phyloP scores from a whole-genome alignment of 345 rosid genomes.

The Linum tenue region DNA sequence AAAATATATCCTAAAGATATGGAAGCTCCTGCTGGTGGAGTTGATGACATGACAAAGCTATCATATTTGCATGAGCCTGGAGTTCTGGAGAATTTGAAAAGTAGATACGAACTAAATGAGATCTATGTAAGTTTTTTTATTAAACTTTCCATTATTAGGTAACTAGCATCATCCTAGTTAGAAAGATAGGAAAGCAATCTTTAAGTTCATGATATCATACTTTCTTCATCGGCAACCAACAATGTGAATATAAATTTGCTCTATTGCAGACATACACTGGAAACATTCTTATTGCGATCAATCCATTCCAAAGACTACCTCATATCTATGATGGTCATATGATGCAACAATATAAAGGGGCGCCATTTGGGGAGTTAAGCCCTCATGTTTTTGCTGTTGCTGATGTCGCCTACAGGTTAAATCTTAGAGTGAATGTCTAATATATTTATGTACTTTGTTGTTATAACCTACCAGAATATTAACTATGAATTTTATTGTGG shows the following conservation, averaged over 20 bases:
- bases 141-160: not conserved
- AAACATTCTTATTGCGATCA: constrained; percentile 1
- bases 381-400: constrained; percentile 8
- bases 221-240: not conserved
- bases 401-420: not conserved
- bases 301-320: constrained; percentile 4
- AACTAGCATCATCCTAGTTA: not conserved
- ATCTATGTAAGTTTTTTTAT: not conserved
- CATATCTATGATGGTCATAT: constrained; percentile 1
- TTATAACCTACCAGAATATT: not conserved
- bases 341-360: constrained; percentile 7
- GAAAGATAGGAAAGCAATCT: not conserved
- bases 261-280: constrained; percentile 4
- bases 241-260: not conserved
- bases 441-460: not conserved
- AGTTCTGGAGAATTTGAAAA: constrained; percentile 2
- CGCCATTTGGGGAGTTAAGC: constrained; percentile 7
- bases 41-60: constrained; percentile 6
- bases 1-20: constrained; percentile 3
- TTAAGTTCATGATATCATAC: not conserved
- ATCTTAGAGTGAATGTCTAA: not conserved
- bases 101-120: constrained; percentile 1
- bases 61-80: constrained; percentile 6
- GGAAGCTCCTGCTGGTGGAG: constrained; percentile 8
- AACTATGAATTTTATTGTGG: not conserved